Conservation (phyloP, 371 early-diverging fungal species). For the Mucor ambiguus region DNA sequence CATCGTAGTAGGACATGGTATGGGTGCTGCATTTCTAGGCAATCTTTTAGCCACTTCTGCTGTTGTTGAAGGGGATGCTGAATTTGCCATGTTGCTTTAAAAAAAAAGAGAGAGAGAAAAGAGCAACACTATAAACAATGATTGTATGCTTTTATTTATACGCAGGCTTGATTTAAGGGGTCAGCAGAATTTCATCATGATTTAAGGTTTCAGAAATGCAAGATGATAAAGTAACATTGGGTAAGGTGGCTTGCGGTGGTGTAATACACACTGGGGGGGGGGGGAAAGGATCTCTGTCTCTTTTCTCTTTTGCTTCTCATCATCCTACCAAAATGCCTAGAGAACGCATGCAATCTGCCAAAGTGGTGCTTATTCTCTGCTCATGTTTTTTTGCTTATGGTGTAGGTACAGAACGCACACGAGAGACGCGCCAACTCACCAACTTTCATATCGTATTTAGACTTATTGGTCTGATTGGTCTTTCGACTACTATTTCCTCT, state of each 20-base stretch:
- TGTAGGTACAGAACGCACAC: constrained; percentile 29
- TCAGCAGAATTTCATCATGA: neutral
- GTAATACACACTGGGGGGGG: too few species aligned
- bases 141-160: neutral
- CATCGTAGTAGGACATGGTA: constrained; percentile 13
- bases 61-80: neutral
- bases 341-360: constrained; percentile 46
- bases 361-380: constrained; percentile 49
- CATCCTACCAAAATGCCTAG: constrained; percentile 12
- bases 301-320: neutral
- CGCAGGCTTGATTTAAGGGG: neutral
- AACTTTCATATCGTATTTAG: too few species aligned
- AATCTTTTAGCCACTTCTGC: constrained; percentile 13
- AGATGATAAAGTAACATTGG: neutral
- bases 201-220: neutral
- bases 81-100: constrained; percentile 13
- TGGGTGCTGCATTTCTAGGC: constrained; percentile 26
- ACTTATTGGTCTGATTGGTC: constrained; percentile 57
- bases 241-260: neutral
- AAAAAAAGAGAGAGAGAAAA: constrained; percentile 2
- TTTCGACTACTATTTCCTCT: constrained; percentile 48
- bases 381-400: constrained; percentile 57
- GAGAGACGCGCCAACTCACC: too few species aligned
- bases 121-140: neutral
- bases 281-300: neutral